Evolutionary conservation across 306 rosid genomes (phyloP).

Genomic region (Abrus pulchellus): DNA sequence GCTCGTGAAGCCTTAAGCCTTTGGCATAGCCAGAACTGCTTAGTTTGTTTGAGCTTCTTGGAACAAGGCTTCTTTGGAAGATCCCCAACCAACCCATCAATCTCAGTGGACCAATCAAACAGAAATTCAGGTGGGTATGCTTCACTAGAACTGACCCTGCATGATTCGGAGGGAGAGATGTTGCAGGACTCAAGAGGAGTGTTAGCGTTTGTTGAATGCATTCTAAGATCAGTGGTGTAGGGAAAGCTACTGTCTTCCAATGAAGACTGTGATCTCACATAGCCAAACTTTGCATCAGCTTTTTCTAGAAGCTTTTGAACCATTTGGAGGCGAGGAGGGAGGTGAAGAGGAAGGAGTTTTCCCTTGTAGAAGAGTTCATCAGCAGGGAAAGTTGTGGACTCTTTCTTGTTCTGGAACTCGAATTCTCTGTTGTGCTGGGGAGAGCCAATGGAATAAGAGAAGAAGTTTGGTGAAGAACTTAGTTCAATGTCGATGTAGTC

Average conservation of each 20-base stretch:
- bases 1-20: slow-evolving; percentile 69
- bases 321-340: slow-evolving; percentile 27
- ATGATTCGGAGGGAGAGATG: slow-evolving; percentile 74
- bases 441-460: slow-evolving; percentile 49
- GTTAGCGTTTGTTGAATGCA: slow-evolving; percentile 50
- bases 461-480: slow-evolving; percentile 55
- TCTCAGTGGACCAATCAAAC: slow-evolving; percentile 55
- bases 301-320: slow-evolving; percentile 48
- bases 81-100: slow-evolving; percentile 34
- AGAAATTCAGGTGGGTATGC: slow-evolving; percentile 46
- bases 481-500: slow-evolving; percentile 74
- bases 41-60: slow-evolving; percentile 60
- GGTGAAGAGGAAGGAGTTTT: slow-evolving; percentile 76
- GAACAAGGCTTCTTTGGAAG: slow-evolving; percentile 61
- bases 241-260: slow-evolving; percentile 56
- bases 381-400: slow-evolving; percentile 50
- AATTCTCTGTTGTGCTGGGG: slow-evolving; percentile 61
- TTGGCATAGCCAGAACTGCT: slow-evolving; percentile 55
- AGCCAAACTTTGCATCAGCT: slow-evolving; percentile 41
- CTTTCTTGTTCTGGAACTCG: slow-evolving; percentile 64
- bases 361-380: slow-evolving; percentile 59
- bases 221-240: not conserved
- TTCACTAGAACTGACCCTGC: slow-evolving; percentile 69
- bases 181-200: slow-evolving; percentile 65
- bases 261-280: slow-evolving; percentile 40